phyloP scores from a whole-genome alignment of 2,329 filamentous ascomycete species.

The Pseudocercospora ulei region DNA sequence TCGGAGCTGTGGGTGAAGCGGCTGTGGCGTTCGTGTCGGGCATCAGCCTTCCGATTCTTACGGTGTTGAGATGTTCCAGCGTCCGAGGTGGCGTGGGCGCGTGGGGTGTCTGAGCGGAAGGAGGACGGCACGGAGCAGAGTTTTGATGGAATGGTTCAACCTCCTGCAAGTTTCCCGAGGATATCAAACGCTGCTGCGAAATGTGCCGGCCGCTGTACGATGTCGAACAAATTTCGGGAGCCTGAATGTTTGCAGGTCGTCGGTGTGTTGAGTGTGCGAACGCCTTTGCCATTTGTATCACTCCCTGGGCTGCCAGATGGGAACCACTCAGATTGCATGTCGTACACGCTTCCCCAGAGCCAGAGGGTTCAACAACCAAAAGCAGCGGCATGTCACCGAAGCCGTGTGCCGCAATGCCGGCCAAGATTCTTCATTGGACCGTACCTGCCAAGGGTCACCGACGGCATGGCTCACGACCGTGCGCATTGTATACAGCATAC shows the following conservation, averaged over 20 bases:
- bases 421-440: conserved; percentile 9
- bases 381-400: conserved; percentile 11
- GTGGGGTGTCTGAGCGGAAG: background rate
- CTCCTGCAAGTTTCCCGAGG: conserved; percentile 8
- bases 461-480: conserved; percentile 12
- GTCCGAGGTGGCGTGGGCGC: conserved; percentile 2
- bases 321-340: conserved; percentile 8
- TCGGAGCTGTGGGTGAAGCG: conserved; percentile 6
- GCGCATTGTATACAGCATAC: conserved; percentile 14
- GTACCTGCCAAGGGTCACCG: conserved; percentile 13
- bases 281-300: conserved; percentile 14
- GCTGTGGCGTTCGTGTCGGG: conserved; percentile 9
- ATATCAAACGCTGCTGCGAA: conserved; percentile 11
- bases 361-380: conserved; percentile 10
- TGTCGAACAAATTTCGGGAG: conserved; percentile 7
- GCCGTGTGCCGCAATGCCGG: conserved; percentile 16
- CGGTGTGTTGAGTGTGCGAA: conserved; percentile 9
- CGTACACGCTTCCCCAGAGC: conserved; percentile 10
- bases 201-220: conserved; percentile 8
- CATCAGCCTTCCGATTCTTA: conserved; percentile 10
- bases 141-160: conserved; percentile 7
- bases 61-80: background rate
- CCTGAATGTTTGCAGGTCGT: conserved; percentile 3
- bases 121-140: background rate
- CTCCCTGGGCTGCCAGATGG: conserved; percentile 1